Percentiles rank a stretch among this genome's conserved stretches.
Conservation (phyloP, 345 rosid species). For the Gossypium stocksii region DNA sequence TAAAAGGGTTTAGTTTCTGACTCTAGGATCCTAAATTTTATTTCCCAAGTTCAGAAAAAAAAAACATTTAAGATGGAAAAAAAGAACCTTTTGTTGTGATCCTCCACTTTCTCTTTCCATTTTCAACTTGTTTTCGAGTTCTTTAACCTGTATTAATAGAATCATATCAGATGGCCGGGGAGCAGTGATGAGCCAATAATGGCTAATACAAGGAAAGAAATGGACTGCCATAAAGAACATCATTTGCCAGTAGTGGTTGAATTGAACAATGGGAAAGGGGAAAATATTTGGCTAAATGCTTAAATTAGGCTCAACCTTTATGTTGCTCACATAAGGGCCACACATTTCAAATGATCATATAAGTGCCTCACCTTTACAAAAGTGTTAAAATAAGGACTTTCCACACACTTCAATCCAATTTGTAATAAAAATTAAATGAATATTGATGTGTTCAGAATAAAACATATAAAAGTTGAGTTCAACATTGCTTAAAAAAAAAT, state of each 20-base stretch:
- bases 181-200: background rate
- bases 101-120: background rate
- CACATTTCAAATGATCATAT: too few relatives aligned
- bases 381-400: too few relatives aligned
- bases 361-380: too few relatives aligned
- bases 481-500: too few relatives aligned
- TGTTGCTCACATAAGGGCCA: too few relatives aligned
- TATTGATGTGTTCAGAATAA: too few relatives aligned
- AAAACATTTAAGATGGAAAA: background rate
- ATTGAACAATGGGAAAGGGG: background rate
- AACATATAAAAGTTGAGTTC: too few relatives aligned
- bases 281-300: too few relatives aligned
- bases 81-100: background rate
- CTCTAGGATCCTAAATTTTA: background rate
- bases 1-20: background rate
- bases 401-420: too few relatives aligned
- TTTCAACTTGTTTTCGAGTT: constrained; percentile 2
- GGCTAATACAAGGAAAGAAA: background rate
- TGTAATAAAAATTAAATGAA: too few relatives aligned
- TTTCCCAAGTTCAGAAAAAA: background rate
- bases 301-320: too few relatives aligned
- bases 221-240: background rate
- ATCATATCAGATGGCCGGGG: background rate
- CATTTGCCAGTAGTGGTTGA: background rate
- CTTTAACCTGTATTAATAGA: background rate